phyloP scores from a whole-genome alignment of 192 early-diverging fungal genomes.

The Geosiphon pyriformis region DNA sequence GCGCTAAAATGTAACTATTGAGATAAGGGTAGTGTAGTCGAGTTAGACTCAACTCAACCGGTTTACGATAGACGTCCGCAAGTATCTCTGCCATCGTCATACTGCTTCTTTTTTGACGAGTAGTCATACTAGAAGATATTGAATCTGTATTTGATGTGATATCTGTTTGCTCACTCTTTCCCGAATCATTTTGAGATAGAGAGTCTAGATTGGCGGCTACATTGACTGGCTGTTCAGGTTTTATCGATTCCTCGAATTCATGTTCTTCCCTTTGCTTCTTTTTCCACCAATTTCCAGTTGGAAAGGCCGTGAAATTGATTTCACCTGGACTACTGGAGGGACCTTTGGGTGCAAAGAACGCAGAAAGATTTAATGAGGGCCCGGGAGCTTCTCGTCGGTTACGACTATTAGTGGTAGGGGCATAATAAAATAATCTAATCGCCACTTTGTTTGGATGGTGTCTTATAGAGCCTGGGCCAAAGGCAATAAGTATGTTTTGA shows the following conservation, averaged over 20 bases:
- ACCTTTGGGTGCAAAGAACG: background rate
- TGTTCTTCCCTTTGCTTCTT: background rate
- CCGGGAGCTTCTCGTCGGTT: background rate
- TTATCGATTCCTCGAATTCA: background rate
- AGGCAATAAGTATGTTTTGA: background rate
- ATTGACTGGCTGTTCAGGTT: background rate
- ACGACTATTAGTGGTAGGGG: background rate
- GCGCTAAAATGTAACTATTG: slow-evolving; percentile 10
- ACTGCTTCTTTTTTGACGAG: too few species aligned
- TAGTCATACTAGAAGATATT: background rate
- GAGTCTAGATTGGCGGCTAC: background rate
- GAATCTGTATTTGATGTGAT: background rate
- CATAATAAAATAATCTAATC: slow-evolving; percentile 11
- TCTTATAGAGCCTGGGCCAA: background rate
- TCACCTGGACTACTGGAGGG: background rate
- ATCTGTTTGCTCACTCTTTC: background rate
- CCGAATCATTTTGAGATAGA: background rate
- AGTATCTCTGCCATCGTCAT: background rate
- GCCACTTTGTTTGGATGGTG: slow-evolving; percentile 8
- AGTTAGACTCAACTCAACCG: slow-evolving; percentile 5
- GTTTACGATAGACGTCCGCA: slow-evolving; percentile 1
- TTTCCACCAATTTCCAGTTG: too few species aligned
- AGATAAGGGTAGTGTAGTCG: slow-evolving; percentile 10
- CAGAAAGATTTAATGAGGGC: background rate
- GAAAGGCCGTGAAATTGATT: background rate